Evolutionary conservation across 371 early-diverging fungal genomes (phyloP).

Genomic region (Coelomomyces lativittatus): DNA sequence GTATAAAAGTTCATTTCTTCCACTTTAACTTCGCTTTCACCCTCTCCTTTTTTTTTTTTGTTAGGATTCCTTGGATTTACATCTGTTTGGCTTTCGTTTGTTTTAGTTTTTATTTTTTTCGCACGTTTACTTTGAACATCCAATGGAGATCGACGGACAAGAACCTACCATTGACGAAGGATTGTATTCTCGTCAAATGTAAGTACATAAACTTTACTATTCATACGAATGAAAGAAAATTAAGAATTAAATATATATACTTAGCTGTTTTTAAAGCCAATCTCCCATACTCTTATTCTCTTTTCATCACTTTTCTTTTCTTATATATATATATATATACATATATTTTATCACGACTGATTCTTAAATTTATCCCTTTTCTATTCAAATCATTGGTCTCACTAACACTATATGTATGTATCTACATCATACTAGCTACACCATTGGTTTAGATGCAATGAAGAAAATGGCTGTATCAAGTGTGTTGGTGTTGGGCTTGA

Average conservation of each 20-base stretch:
- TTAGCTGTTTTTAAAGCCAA: no score
- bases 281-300: no score
- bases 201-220: slow-evolving; percentile 12
- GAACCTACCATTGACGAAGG: slow-evolving; percentile 63
- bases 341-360: no score
- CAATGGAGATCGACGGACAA: slow-evolving; percentile 1
- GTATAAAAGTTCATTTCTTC: no score
- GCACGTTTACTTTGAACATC: neutral
- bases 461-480: slow-evolving; percentile 90
- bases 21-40: no score
- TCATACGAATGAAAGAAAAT: neutral
- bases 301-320: no score
- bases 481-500: slow-evolving; percentile 89
- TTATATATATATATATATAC: no score
- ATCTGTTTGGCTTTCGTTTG: no score
- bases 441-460: slow-evolving; percentile 99
- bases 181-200: slow-evolving; percentile 93
- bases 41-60: no score
- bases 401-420: slow-evolving; percentile 3
- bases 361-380: neutral
- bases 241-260: no score
- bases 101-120: no score
- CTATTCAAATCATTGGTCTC: slow-evolving; percentile 2
- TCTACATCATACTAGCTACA: slow-evolving; percentile 50
- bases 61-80: no score